Base-by-base conservation (phyloP, 2,329 filamentous ascomycete genomes). In the Sarocladium brachiariae region DNA sequence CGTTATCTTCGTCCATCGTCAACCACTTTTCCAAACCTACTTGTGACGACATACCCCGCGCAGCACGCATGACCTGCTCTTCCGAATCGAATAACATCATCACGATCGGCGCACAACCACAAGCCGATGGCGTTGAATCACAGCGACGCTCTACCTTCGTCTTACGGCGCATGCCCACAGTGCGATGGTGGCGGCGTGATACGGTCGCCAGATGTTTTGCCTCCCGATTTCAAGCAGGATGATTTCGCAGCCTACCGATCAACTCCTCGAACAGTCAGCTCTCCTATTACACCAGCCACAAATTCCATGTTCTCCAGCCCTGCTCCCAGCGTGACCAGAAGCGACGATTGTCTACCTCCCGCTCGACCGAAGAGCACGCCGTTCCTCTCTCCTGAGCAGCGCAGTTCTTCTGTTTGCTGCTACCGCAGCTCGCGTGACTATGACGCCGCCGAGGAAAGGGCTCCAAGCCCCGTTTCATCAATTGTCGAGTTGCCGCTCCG, bases 341-440 rank as follows among this genome's bases (percentile, higher is more conserved):
- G 18, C 23, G 24, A 50, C 30, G 48, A 39, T 23, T 31, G 48
- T 65, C 14, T 65, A 65, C 3, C 62, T 61, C 8, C 72, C 77
- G 49, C 77, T 5, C 72, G 78, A 49, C 78, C 78, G 16, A 81
- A 77, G 60, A 81, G 78, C 64, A 82, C 78, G 2, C 78, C 78
- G 1, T 82, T 81, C 51, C 76, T 76, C 3, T 74, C 78, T 52
- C 74, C 73, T 47, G 76, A 80, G 47, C 71, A 72, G 50, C 71
- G 74, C 45, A 58, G 57, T 50, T 54, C 61, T 23, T 60, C 60
- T 24, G 55, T 61, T 46, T 64, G 59, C 53, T 63, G 57, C 53
- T 61, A 57, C 49, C 53, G 63, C 30, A 54, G 51, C 19, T 59
- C 58, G 4, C 58, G 55, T 35, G 57, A 57, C 18, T 55, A 49